Evolutionary conservation across 805 yeast species (phyloP).

Genomic region (Metschnikowia koreensis): DNA sequence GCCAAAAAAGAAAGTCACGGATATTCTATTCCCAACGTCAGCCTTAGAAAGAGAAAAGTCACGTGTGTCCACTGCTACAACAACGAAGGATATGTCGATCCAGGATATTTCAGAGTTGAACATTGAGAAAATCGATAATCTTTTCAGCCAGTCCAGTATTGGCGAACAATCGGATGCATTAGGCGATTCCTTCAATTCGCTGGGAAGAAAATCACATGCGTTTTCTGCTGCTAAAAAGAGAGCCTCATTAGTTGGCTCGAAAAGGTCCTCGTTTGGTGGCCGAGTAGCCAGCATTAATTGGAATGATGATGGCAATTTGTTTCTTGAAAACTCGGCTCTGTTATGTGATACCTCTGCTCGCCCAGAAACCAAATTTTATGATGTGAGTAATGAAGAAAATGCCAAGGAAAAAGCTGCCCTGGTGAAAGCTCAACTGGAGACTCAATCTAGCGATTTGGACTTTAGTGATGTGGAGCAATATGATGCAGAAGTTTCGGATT

Average conservation of each 20-base stretch:
- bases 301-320: slow-evolving; percentile 37
- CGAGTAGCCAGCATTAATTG: slow-evolving; percentile 40
- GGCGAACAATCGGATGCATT: slow-evolving; percentile 5
- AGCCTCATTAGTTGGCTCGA: slow-evolving; percentile 6
- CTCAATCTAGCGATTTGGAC: slow-evolving; percentile 11
- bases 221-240: background rate
- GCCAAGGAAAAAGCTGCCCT: background rate
- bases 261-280: slow-evolving; percentile 16
- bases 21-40: background rate
- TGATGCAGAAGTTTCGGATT: slow-evolving; percentile 41
- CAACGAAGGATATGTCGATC: slow-evolving; percentile 24
- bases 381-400: slow-evolving; percentile 14
- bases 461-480: slow-evolving; percentile 38
- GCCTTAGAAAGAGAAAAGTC: background rate
- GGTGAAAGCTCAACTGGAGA: background rate
- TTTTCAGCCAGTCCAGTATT: slow-evolving; percentile 26
- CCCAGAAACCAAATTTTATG: slow-evolving; percentile 24
- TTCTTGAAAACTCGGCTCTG: slow-evolving; percentile 28
- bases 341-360: slow-evolving; percentile 8
- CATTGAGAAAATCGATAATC: slow-evolving; percentile 36
- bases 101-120: slow-evolving; percentile 40
- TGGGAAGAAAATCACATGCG: background rate
- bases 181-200: background rate
- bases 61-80: background rate
- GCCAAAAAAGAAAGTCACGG: slow-evolving; percentile 2